Evolutionary conservation across 306 rosid genomes (phyloP).

Genomic region (Oxytropis ochrocephala): DNA sequence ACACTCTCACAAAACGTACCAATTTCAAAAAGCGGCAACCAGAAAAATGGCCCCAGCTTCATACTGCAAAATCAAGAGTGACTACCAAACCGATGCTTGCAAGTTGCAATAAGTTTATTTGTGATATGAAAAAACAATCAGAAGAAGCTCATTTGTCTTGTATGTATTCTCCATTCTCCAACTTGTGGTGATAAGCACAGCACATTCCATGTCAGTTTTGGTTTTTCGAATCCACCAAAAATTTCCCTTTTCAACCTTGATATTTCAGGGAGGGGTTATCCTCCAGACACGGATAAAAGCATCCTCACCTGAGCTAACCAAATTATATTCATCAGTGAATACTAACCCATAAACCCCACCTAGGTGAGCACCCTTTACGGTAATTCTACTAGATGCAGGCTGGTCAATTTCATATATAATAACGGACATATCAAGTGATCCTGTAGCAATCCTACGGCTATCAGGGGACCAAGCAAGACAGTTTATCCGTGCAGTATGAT

Average conservation of each 20-base stretch:
- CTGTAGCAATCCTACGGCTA: conserved; percentile 75
- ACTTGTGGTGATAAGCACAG: conserved; percentile 9
- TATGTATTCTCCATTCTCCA: not conserved
- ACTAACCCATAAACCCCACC: conserved; percentile 94
- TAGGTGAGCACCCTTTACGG: conserved; percentile 83
- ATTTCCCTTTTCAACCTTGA: conserved; percentile 8
- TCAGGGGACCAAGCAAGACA: conserved; percentile 97
- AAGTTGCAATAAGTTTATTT: conserved; percentile 8
- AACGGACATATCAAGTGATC: conserved; percentile 81
- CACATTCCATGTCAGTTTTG: not conserved
- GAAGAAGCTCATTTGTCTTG: conserved; percentile 4
- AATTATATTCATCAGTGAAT: conserved; percentile 67
- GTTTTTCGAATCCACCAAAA: conserved; percentile 12
- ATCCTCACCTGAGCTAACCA: conserved; percentile 97
- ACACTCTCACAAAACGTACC: conserved; percentile 9
- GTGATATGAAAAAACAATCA: conserved; percentile 15
- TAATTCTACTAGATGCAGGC: conserved; percentile 73
- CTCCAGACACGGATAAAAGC: conserved; percentile 95
- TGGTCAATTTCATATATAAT: conserved; percentile 78
- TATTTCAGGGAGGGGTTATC: conserved; percentile 51
- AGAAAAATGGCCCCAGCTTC: conserved; percentile 18
- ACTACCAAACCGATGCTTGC: conserved; percentile 15
- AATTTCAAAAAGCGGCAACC: conserved; percentile 9
- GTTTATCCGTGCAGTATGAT: conserved; percentile 90
- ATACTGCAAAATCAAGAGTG: conserved; percentile 9